Evolutionary conservation across 1,284 basidiomycete species (phyloP).

Genomic region (Butyriboletus regius): DNA sequence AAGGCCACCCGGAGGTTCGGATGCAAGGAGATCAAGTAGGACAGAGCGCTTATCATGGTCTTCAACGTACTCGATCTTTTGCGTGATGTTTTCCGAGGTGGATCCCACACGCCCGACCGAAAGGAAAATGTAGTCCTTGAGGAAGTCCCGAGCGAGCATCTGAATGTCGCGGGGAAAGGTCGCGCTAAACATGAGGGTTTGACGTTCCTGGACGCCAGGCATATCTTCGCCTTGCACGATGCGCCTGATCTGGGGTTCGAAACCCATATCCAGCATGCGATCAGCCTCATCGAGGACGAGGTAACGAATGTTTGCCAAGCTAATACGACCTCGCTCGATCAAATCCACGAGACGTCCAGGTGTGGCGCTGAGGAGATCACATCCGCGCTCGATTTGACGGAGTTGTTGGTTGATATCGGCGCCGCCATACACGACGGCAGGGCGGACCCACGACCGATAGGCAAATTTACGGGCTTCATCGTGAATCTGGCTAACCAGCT

Average conservation of each 20-base stretch:
- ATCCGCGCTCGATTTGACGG: constrained; percentile 90
- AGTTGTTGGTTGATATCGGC: constrained; percentile 96
- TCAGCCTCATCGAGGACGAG: constrained; percentile 99
- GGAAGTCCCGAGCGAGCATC: constrained; percentile 90
- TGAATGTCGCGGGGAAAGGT: constrained; percentile 99
- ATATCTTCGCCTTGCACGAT: constrained; percentile 99
- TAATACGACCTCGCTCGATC: constrained; percentile 96
- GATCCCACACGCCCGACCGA: constrained; percentile 97
- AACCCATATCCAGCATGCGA: constrained; percentile 99
- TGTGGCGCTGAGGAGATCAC: constrained; percentile 95
- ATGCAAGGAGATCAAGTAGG: constrained; percentile 86
- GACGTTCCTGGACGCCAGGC: constrained; percentile 85
- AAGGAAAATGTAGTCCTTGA: constrained; percentile 96
- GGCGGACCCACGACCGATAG: constrained; percentile 98
- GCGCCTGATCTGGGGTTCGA: constrained; percentile 97
- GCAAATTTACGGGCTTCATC: constrained; percentile 99
- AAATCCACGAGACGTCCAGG: constrained; percentile 97
- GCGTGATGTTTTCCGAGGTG: constrained; percentile 98
- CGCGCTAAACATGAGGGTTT: constrained; percentile 99
- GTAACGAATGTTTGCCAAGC: constrained; percentile 92
- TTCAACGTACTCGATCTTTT: constrained; percentile 98
- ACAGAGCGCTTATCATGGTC: constrained; percentile 96
- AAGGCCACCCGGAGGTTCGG: constrained; percentile 67
- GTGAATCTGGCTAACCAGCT: constrained; percentile 98
- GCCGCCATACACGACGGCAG: constrained; percentile 98